Conservation (phyloP, 2,329 filamentous ascomycete genomes). For the Claviceps pusilla region DNA sequence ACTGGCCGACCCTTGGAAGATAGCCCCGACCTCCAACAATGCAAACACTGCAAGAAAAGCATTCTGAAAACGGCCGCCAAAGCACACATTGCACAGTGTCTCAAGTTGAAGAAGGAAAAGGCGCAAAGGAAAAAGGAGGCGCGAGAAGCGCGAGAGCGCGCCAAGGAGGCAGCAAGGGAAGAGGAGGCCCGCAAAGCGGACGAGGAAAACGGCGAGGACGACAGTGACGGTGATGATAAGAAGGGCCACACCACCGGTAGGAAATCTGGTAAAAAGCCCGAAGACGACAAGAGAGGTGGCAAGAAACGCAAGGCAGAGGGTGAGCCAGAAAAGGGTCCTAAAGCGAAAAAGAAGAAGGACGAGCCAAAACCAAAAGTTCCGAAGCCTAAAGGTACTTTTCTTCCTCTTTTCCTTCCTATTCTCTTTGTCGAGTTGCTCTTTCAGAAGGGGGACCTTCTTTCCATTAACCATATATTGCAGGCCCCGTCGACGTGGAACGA, state of each 20-base stretch:
- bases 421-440: not conserved
- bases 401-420: not conserved
- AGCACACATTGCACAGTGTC: conserved; percentile 67
- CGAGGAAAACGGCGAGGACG: conserved; percentile 32
- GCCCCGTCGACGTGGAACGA: conserved; percentile 83
- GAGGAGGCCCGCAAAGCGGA: conserved; percentile 39
- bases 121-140: conserved; percentile 64
- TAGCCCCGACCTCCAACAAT: conserved; percentile 61
- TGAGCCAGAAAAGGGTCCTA: conserved; percentile 67
- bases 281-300: conserved; percentile 45
- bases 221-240: conserved; percentile 32
- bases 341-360: conserved; percentile 90
- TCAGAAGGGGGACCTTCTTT: not conserved
- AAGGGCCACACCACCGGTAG: conserved; percentile 30
- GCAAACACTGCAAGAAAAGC: conserved; percentile 89
- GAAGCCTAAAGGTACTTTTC: conserved; percentile 58
- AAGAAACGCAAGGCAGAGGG: conserved; percentile 67
- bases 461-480: conserved; percentile 17
- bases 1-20: conserved; percentile 74
- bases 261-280: conserved; percentile 56
- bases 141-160: conserved; percentile 52
- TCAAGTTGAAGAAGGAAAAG: conserved; percentile 73
- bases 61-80: conserved; percentile 61
- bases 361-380: conserved; percentile 70
- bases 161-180: conserved; percentile 45